Base-by-base conservation (phyloP, 1,139 yeast species). In the Komagataea norvegica region DNA sequence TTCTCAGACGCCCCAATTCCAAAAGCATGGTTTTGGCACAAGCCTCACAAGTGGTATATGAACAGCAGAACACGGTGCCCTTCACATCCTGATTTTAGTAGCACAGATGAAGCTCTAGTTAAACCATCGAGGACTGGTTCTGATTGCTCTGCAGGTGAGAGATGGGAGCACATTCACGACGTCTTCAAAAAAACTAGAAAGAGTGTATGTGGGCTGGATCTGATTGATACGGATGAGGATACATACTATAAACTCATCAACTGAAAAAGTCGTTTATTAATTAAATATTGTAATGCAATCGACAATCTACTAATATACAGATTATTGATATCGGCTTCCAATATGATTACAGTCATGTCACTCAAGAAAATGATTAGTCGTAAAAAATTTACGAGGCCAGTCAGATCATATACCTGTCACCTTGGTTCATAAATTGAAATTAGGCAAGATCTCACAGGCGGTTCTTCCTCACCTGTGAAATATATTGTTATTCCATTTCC, bases 1-100 rank as follows among this genome's bases (percentile, higher is more conserved):
- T 69, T 67, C 45, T 63, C 70, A 1, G 74, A 69, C 46, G 58
- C 64, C 0, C 74, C 74, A 1, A 61, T 68, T 6, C 74, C 74
- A 3, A 68, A 69, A 44, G 74, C 74, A 9, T 69, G 74, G 74
- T 59, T 60, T 31, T 37, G 43, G 3, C 57, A 60, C 37, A 42
- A 45, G 20, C 41, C 39, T 2, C 29, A 38, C 0, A 28, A 24
- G 1, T 26, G 25, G 1, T 49, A 47, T 22, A 46, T 46, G 51
- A 21, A 26, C 4, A 11, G 8, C 3, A 39, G 51, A 30, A 25
- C 37, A 1, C 25, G 51, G 4, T 49, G 53, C 34, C 34, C 38
- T 19, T 13, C 21, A 3, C 44, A 41, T 34, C 34, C 29, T 6
- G 46, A 45, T 19, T 38, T 40, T 29, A 32, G 22, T n/a, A n/a